A percentile compares a stretch with the other conserved stretches of the same genome.
Conservation (phyloP, 805 yeast genomes). For the Monosporozyma servazzii region DNA sequence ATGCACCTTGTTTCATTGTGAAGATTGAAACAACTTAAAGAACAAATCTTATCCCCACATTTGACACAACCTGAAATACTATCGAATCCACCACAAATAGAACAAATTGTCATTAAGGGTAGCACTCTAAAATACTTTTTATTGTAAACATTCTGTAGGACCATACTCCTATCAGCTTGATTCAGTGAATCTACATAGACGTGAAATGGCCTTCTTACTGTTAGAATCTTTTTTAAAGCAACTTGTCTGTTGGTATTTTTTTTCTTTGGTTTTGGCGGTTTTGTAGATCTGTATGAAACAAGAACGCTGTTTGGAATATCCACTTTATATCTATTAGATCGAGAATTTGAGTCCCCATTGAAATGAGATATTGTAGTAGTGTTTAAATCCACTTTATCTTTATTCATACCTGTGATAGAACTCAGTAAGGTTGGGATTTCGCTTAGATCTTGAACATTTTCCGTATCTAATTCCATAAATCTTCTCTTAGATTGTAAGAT, state of each 20-base stretch:
- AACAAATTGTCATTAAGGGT: slow-evolving; percentile 28
- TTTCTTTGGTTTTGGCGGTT: slow-evolving; percentile 24
- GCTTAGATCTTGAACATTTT: slow-evolving; percentile 19
- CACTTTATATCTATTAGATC: slow-evolving; percentile 20
- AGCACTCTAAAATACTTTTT: slow-evolving; percentile 28
- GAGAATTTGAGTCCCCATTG: slow-evolving; percentile 8
- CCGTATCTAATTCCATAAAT: slow-evolving; percentile 28
- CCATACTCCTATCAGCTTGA: slow-evolving; percentile 24
- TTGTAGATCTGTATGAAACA: slow-evolving; percentile 28
- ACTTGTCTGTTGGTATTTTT: slow-evolving; percentile 27
- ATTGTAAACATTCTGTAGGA: slow-evolving; percentile 26
- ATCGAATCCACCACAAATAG: slow-evolving; percentile 28
- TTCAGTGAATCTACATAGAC: slow-evolving; percentile 27
- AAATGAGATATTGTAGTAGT: slow-evolving; percentile 7
- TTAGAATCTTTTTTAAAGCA: slow-evolving; percentile 24
- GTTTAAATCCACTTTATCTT: slow-evolving; percentile 23
- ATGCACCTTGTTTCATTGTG: slow-evolving; percentile 30
- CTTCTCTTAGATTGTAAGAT: slow-evolving; percentile 26
- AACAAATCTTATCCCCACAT: slow-evolving; percentile 28
- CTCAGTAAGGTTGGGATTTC: slow-evolving; percentile 27
- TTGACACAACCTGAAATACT: slow-evolving; percentile 28
- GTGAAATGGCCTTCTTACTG: slow-evolving; percentile 24
- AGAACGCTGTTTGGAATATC: slow-evolving; percentile 25
- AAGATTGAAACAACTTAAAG: slow-evolving; percentile 23
- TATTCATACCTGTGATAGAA: slow-evolving; percentile 24